These are phyloP conservation scores for Annulohypoxylon stygium DNA, from an alignment of 495 filamentous ascomycete species.

Conservation along the genomic window DNA sequence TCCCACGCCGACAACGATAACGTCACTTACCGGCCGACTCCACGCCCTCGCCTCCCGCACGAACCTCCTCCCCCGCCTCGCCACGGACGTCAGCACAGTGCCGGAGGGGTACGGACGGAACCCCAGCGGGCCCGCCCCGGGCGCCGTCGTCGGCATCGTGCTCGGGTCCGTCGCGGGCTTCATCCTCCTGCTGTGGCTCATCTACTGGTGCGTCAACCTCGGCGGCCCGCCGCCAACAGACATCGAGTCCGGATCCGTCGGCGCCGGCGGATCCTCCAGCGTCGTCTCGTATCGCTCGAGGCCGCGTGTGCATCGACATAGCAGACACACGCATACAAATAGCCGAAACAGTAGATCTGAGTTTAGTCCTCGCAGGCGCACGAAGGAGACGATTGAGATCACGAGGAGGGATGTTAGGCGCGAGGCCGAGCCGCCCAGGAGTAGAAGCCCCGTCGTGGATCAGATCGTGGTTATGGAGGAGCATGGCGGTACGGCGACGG, in stretches of 20 bases:
- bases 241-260: conserved; percentile 53
- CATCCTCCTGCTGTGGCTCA: conserved; percentile 78
- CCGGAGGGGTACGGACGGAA: conserved; percentile 77
- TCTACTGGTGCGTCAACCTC: conserved; percentile 76
- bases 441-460: conserved; percentile 38
- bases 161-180: conserved; percentile 88
- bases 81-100: conserved; percentile 59
- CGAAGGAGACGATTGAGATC: conserved; percentile 56
- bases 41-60: conserved; percentile 37
- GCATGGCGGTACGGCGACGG: conserved; percentile 36
- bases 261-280: conserved; percentile 29
- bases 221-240: conserved; percentile 46
- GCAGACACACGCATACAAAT: conserved; percentile 21
- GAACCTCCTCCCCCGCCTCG: conserved; percentile 38
- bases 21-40: conserved; percentile 20
- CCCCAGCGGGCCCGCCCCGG: conserved; percentile 71
- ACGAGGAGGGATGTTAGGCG: conserved; percentile 46
- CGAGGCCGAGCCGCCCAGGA: conserved; percentile 36
- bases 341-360: not conserved
- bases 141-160: conserved; percentile 84
- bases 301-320: conserved; percentile 43
- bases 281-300: conserved; percentile 53
- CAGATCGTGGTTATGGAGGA: conserved; percentile 58
- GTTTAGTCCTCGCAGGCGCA: conserved; percentile 23
- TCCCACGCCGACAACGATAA: conserved; percentile 13